Base-by-base conservation (phyloP, 768 basidiomycete species). In the Pisolithus tinctorius region DNA sequence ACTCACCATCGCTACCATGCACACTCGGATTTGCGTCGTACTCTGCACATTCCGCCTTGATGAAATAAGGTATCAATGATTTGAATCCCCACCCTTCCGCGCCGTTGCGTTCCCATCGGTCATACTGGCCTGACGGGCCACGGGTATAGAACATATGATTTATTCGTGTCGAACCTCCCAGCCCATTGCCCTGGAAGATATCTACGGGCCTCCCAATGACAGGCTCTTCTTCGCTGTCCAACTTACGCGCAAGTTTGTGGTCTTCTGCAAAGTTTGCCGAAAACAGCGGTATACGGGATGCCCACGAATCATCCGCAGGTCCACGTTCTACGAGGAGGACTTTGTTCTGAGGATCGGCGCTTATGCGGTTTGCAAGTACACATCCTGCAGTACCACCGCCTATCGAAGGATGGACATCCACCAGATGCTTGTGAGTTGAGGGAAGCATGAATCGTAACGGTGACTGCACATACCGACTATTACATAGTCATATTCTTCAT, bases 111-210 rank as follows among this genome's bases (percentile, higher is more conserved):
- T 38, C 58, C 64, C 70, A 71, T 17, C 45, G 51, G 41, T 69
- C 63, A 48, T 64, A 71, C 49, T 70, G 65, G 1, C 48, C 63
- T 3, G 65, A 61, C 3, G 61, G 50, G 1, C 64, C 65, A 13
- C 68, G 55, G 4, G 60, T 58, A 52, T 67, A 69, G 27, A 65
- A 49, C 60, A 74, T 63, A 41, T 71, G 72, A 60, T 80, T 79
- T 55, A 77, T 68, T 7, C 72, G 69, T 31, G 72, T 68, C 8
- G 68, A 69, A 3, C 78, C 78, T 20, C 78, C 78, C 17, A 80
- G 63, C 7, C 55, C 63, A 1, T 50, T 52, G 2, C 68, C 70
- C 1, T 56, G 42, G 26, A 43, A 34, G 8, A 67, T 55, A 13
- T 61, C 49, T 27, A 60, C 40, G n/a, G 52, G 13, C 25, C 49